Percentiles rank a stretch among this genome's conserved stretches.
These are phyloP conservation scores for Rhizoclosmatium hyalinum DNA, from an alignment of 371 early-diverging fungal species.

Conservation along the genomic window DNA sequence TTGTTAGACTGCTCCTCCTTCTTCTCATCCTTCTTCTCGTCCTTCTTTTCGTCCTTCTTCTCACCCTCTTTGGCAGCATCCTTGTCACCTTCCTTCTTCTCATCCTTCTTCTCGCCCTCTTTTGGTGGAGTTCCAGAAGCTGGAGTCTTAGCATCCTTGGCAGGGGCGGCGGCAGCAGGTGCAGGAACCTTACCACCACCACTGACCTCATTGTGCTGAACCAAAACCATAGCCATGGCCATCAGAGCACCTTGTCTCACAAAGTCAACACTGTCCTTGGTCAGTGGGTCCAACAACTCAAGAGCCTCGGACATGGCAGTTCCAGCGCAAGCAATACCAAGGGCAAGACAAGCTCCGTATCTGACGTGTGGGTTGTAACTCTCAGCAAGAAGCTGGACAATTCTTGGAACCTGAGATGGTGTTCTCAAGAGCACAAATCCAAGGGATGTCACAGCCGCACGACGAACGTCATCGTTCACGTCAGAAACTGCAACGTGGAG, in stretches of 20 bases:
- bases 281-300: conserved; percentile 96
- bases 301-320: conserved; percentile 93
- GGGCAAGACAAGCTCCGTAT: conserved; percentile 94
- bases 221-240: conserved; percentile 95
- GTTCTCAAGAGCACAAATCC: conserved; percentile 94
- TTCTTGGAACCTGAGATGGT: conserved; percentile 92
- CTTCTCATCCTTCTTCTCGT: conserved; percentile 7
- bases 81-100: background rate
- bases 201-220: conserved; percentile 92
- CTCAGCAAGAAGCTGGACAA: conserved; percentile 96
- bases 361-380: conserved; percentile 99
- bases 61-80: conserved; percentile 20
- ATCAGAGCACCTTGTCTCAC: conserved; percentile 99
- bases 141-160: conserved; percentile 1
- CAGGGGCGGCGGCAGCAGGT: conserved; percentile 1
- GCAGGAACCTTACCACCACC: conserved; percentile 51
- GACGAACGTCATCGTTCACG: conserved; percentile 98
- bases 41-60: conserved; percentile 21
- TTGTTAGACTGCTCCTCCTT: conserved; percentile 4
- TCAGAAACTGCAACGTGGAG: conserved; percentile 98
- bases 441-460: conserved; percentile 96
- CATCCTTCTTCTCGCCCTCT: conserved; percentile 6
- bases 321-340: conserved; percentile 98
- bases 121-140: background rate
- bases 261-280: conserved; percentile 96